These are phyloP conservation scores for Glycine soja DNA, from an alignment of 306 rosid species.

Conservation along the genomic window DNA sequence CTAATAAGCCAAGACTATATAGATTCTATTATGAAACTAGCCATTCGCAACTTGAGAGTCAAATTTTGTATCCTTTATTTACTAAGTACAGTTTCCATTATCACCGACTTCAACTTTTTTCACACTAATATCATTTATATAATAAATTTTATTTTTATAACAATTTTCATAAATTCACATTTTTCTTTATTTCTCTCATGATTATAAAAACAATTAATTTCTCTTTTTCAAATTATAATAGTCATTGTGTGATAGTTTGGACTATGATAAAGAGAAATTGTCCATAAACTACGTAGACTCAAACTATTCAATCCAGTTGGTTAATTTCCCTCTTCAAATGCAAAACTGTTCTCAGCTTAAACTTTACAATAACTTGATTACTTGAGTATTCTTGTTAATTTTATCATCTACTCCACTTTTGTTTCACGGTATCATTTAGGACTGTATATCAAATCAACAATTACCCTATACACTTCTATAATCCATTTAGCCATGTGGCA, in stretches of 20 bases:
- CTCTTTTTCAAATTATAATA: not conserved
- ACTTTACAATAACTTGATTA: not conserved
- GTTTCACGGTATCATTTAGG: not conserved
- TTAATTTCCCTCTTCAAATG: not conserved
- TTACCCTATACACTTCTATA: not conserved
- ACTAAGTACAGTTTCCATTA: too few species aligned
- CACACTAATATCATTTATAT: too few species aligned
- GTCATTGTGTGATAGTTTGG: not conserved
- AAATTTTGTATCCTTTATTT: not conserved
- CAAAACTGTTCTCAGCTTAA: not conserved
- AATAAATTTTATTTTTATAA: not conserved
- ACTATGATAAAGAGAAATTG: too few species aligned
- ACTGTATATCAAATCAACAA: not conserved
- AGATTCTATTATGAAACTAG: slow-evolving; percentile 1
- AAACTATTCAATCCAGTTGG: not conserved
- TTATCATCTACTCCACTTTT: not conserved
- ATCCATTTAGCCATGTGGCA: not conserved
- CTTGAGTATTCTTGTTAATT: not conserved
- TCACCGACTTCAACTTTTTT: too few species aligned
- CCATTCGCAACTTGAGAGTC: not conserved
- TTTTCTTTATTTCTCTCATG: not conserved
- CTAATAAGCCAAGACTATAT: not conserved
- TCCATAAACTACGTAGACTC: not conserved
- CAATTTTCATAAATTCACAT: not conserved
- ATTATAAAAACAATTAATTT: not conserved